Evolutionary conservation across 2,329 filamentous ascomycete genomes (phyloP), one percentile per base, ranked within the genome.

Genomic region (Ceratocystis diversiconidia): DNA sequence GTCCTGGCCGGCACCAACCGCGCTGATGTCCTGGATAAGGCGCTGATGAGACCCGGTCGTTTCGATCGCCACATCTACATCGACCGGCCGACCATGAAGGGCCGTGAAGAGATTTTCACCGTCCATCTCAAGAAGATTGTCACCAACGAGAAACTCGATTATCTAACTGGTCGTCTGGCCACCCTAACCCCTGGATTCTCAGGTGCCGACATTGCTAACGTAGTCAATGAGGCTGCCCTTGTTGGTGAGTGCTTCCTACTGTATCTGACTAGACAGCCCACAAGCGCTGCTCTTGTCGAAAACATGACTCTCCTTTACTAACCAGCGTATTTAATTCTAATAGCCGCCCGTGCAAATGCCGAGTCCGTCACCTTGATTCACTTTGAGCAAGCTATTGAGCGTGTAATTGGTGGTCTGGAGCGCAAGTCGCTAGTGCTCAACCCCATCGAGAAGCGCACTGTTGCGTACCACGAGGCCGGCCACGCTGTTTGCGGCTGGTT

Each of bases 401-500:
- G 94, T 76, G 92, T 97, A 63, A 87, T 99, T 72, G 94, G 92
- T 72, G 94, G 94, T 72, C 82, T 99, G 6, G 94, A 99, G 79
- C 95, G 95, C 83, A 97, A 95, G 77, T 96, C 92, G 0, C 80
- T 97, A 52, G 92, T 99, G 44, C 85, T 99, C 65, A 90, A 87
- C 70, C 92, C 94, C 0, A 85, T 91, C 71, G 94, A 99, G 79
- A 97, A 97, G 83, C 88, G 84, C 74, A 95, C 90, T 15, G 94
- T 97, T 55, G 94, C 94, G 4, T 99, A 99, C 76, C 94, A 99
- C 77, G 94, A 99, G 79, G 94, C 94, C 43, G 94, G 94, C 67
- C 94, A 99, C 75, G 94, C 94, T 69, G 95, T 99, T 74, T 99
- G 94, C 75, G 94, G 94, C 67, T 99, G 94, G 94, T 99, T 88